Percentiles rank a stretch among this genome's conserved stretches.
Conservation (phyloP, 805 yeast genomes). For the Myxozyma melibiosi region DNA sequence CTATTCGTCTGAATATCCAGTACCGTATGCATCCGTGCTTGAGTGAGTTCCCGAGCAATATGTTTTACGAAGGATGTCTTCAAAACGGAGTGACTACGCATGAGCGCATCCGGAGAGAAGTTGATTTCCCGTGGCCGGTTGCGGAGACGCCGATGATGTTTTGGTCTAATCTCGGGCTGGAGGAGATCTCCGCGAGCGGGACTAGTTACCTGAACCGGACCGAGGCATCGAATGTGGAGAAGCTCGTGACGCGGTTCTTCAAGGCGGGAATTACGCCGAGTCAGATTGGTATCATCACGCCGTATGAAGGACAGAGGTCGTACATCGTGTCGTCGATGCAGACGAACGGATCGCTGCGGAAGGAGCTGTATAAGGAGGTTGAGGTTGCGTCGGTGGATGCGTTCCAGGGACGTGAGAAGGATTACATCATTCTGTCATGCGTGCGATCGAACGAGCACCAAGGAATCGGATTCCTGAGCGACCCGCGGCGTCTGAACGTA, state of each 20-base stretch:
- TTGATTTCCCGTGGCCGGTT: conserved; percentile 90
- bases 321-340: conserved; percentile 78
- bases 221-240: conserved; percentile 88
- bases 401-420: conserved; percentile 89
- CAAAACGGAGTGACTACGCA: conserved; percentile 88
- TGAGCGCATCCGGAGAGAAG: conserved; percentile 58
- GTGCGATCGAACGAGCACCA: conserved; percentile 78
- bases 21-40: conserved; percentile 92
- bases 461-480: conserved; percentile 79
- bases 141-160: conserved; percentile 89
- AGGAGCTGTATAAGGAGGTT: conserved; percentile 65
- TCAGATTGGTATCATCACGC: conserved; percentile 91
- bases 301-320: conserved; percentile 91
- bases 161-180: conserved; percentile 87
- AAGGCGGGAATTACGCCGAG: conserved; percentile 74
- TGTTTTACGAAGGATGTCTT: conserved; percentile 89
- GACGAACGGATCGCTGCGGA: conserved; percentile 66
- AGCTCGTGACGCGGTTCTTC: conserved; percentile 69
- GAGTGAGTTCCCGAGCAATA: conserved; percentile 84
- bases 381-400: conserved; percentile 97
- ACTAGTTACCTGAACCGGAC: conserved; percentile 80
- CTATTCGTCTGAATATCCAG: conserved; percentile 85
- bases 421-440: conserved; percentile 73
- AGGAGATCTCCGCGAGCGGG: conserved; percentile 82
- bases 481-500: conserved; percentile 84